Evolutionary conservation across 768 basidiomycete genomes (phyloP).

Genomic region (Tricholoma sp.): DNA sequence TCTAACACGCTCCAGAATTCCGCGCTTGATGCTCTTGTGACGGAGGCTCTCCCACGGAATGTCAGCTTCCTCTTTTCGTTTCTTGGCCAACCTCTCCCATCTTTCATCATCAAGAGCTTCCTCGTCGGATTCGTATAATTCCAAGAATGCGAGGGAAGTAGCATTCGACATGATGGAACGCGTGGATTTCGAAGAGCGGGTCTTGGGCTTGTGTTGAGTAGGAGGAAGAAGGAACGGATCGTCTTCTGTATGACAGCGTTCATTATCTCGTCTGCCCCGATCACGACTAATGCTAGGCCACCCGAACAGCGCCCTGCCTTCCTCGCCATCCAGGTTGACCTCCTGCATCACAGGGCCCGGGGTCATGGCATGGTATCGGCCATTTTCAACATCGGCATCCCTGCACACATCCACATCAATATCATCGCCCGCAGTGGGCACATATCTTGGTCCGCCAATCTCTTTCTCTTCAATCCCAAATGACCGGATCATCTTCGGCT

Average conservation of each 20-base stretch:
- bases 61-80: constrained; percentile 12
- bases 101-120: constrained; percentile 3
- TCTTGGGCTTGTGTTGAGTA: constrained; percentile 5
- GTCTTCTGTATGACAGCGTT: constrained; percentile 10
- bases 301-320: not conserved
- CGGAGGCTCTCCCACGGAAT: constrained; percentile 41
- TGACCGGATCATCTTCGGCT: constrained; percentile 8
- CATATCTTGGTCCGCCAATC: constrained; percentile 18
- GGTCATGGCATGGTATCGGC: not conserved
- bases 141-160: constrained; percentile 18
- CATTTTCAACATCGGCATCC: constrained; percentile 9
- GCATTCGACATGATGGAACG: constrained; percentile 11
- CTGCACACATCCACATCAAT: not conserved
- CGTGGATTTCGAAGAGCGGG: constrained; percentile 8
- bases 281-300: constrained; percentile 10
- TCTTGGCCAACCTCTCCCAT: not conserved
- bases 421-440: constrained; percentile 14
- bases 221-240: constrained; percentile 22
- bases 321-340: constrained; percentile 7
- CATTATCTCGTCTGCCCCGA: not conserved
- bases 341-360: constrained; percentile 3
- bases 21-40: constrained; percentile 48
- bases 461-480: constrained; percentile 2
- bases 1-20: constrained; percentile 40
- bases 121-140: constrained; percentile 16